Percentiles rank a stretch among this genome's conserved stretches.
These are phyloP conservation scores for Xylaria nigripes DNA, from an alignment of 495 filamentous ascomycete species.

Conservation along the genomic window DNA sequence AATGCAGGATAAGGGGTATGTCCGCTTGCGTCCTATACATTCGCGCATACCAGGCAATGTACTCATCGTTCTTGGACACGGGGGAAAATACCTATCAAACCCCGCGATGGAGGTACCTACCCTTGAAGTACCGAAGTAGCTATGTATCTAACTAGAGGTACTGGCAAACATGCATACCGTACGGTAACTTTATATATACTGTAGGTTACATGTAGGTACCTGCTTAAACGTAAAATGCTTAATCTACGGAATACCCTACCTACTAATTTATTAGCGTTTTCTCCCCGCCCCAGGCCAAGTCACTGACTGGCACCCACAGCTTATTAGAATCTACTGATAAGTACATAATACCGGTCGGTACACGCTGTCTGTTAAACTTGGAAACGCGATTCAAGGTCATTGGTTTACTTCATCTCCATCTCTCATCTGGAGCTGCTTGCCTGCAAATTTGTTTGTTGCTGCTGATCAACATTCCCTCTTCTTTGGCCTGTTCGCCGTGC, in stretches of 20 bases:
- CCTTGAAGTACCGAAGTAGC: no score
- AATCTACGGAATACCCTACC: no score
- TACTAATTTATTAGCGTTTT: no score
- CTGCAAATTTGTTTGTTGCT: background rate
- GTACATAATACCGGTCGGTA: background rate
- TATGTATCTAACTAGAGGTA: no score
- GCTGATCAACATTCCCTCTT: constrained; percentile 12
- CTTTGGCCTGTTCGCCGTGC: constrained; percentile 23
- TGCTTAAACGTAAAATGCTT: no score
- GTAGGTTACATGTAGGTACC: no score
- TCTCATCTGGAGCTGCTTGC: background rate
- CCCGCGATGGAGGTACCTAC: no score
- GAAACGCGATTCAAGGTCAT: constrained; percentile 9
- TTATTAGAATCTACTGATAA: background rate
- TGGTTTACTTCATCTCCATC: background rate
- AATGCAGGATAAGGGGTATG: no score
- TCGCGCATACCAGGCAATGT: no score
- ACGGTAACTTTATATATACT: background rate
- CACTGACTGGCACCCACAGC: background rate
- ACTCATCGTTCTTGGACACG: background rate
- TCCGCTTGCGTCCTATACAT: no score
- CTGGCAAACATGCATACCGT: no score
- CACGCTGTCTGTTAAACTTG: background rate
- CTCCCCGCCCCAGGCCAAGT: background rate
- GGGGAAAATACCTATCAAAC: no score